Base-by-base conservation (phyloP, 352 stramenopile species). In the Pythium rishiriense region DNA sequence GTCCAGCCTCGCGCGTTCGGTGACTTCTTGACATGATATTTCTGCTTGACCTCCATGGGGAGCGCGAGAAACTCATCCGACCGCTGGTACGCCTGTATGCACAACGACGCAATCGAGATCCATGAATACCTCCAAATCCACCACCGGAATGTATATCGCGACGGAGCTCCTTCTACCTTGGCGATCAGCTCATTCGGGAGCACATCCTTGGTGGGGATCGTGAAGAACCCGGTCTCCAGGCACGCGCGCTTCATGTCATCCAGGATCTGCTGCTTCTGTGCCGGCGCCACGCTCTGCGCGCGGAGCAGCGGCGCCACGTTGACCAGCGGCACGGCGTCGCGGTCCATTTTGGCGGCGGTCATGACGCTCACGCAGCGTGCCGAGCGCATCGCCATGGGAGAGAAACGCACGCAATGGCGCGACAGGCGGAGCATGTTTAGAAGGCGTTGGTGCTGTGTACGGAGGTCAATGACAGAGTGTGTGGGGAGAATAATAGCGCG, bases 21-120 rank as follows among this genome's bases (percentile, higher is more conserved):
- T 4, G 81, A 81, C 45, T 76, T 85, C 58, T 91, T 90, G 72
- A 87, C 83, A 47, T 92, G 81, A 49, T 92, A 94, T 54, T 90
- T 76, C 15, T 74, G 71, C 71, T 94, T 94, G 29, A 92, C 59
- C 0, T 64, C 67, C 1, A 79, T 57, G 1, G 83, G 83, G 4
- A 94, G 67, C 28, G 75, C 79, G 25, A 90, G 70, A 62, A 91
- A 91, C 69, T 91, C 79, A 49, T 93, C 79, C 1, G 78, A 66
- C 37, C 79, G 83, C 57, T 50, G 64, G 70, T 94, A 94, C 22
- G 76, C 85, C 63, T 79, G 37, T 43, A 21, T 33, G 21, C n/a
- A 25, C 5, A 33, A 12, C 24, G 6, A 15, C 5, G 48, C 48
- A 24, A n/a, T 52, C 15, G 15, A 35, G 46, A 14, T 14, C 6